Conservation (phyloP, 2,329 filamentous ascomycete species). For the Botrytis sinoallii region DNA sequence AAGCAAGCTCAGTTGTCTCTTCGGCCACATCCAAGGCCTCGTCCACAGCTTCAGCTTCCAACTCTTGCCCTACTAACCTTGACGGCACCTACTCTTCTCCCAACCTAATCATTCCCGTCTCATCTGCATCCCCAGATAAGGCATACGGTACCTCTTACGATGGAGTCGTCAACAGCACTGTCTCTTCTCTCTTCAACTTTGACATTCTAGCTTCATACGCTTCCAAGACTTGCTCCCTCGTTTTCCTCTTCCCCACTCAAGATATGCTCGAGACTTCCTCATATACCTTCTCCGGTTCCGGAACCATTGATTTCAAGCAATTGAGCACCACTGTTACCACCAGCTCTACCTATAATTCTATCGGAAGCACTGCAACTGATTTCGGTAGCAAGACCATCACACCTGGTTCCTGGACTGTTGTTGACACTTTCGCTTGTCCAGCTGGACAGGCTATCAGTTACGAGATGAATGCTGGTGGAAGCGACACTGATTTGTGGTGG, state of each 20-base stretch:
- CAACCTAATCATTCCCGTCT: conserved; percentile 60
- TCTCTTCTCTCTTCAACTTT: conserved; percentile 66
- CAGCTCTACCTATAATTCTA: conserved; percentile 53
- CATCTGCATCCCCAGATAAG: conserved; percentile 50
- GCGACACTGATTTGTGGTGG: conserved; percentile 52
- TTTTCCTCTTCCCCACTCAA: conserved; percentile 62
- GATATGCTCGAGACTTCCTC: conserved; percentile 57
- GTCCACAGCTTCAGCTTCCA: background rate
- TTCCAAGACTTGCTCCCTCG: conserved; percentile 52
- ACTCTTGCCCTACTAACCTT: conserved; percentile 20
- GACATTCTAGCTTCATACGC: conserved; percentile 53
- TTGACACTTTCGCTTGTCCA: conserved; percentile 53
- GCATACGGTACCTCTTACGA: conserved; percentile 53
- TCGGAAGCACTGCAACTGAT: conserved; percentile 46
- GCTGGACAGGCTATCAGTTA: conserved; percentile 51
- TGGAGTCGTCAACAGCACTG: conserved; percentile 51
- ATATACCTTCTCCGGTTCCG: conserved; percentile 53
- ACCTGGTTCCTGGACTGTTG: conserved; percentile 53
- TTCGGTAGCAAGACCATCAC: conserved; percentile 45
- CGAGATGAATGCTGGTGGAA: conserved; percentile 46
- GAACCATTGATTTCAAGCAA: conserved; percentile 51
- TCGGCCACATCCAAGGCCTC: background rate
- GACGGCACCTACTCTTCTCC: conserved; percentile 52
- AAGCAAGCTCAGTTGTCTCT: background rate
- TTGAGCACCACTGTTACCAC: conserved; percentile 45